Evolutionary conservation across 2,329 filamentous ascomycete species (phyloP).

Genomic region (Ophiostoma himal-ulmi): DNA sequence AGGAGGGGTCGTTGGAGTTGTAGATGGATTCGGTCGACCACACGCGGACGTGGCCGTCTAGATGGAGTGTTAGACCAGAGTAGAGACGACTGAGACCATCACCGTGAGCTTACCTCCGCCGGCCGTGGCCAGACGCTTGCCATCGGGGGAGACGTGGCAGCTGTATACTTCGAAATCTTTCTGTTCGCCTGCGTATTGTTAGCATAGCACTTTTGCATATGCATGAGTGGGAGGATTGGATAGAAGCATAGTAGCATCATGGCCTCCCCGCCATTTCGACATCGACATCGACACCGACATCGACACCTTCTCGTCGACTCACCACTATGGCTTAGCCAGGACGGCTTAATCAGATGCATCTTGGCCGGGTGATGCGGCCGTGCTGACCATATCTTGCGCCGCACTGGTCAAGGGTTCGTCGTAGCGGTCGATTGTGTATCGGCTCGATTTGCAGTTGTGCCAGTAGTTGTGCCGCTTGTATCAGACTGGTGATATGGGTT

Average conservation of each 20-base stretch:
- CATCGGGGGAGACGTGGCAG: slow-evolving; percentile 94
- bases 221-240: too few species aligned
- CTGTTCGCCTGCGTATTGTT: slow-evolving; percentile 63
- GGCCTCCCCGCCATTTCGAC: neutral
- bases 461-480: neutral
- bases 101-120: slow-evolving; percentile 64
- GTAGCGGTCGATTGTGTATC: neutral
- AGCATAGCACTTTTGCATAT: neutral
- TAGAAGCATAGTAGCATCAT: neutral
- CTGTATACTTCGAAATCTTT: slow-evolving; percentile 99
- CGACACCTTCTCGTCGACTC: slow-evolving; percentile 30
- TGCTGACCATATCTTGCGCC: slow-evolving; percentile 26
- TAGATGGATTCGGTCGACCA: slow-evolving; percentile 96
- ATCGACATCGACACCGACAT: neutral
- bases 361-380: slow-evolving; percentile 28
- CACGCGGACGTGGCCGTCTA: slow-evolving; percentile 89
- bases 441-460: neutral
- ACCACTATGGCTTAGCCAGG: slow-evolving; percentile 93
- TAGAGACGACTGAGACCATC: neutral
- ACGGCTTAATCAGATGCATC: slow-evolving; percentile 89
- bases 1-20: slow-evolving; percentile 65
- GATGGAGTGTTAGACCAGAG: slow-evolving; percentile 33
- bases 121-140: slow-evolving; percentile 82
- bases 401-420: neutral
- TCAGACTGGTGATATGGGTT: slow-evolving; percentile 8